phyloP scores from a whole-genome alignment of 495 filamentous ascomycete genomes.

The Tuber brumale region DNA sequence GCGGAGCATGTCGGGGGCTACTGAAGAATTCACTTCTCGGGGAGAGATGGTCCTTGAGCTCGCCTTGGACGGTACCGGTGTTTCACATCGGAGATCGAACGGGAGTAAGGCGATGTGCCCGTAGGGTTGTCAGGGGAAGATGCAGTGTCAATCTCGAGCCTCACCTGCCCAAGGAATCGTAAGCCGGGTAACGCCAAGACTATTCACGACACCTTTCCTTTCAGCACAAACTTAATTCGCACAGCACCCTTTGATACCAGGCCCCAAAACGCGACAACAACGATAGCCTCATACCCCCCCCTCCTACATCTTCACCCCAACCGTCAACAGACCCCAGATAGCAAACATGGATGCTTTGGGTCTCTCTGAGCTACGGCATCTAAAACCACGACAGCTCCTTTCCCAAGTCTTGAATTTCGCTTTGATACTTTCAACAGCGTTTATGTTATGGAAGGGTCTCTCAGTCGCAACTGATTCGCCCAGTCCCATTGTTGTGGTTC shows the following conservation, averaged over 20 bases:
- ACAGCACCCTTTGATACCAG: background rate
- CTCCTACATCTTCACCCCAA: background rate
- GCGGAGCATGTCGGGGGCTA: background rate
- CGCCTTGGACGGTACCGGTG: background rate
- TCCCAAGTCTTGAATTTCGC: slow-evolving; percentile 93
- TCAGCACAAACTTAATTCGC: background rate
- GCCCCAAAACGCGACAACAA: background rate
- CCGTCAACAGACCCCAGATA: background rate
- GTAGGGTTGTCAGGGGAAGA: background rate
- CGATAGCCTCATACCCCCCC: background rate
- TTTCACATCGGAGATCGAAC: background rate
- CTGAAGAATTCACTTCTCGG: background rate
- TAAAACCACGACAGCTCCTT: slow-evolving; percentile 73
- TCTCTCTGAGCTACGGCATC: slow-evolving; percentile 33
- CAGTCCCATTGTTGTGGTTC: slow-evolving; percentile 89
- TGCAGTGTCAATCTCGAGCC: background rate
- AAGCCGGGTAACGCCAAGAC: slow-evolving; percentile 1
- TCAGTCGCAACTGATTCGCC: slow-evolving; percentile 79
- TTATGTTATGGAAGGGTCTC: slow-evolving; percentile 98
- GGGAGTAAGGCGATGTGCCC: background rate
- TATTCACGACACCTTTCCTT: background rate
- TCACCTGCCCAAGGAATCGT: background rate
- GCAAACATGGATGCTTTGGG: slow-evolving; percentile 25
- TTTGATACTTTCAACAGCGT: slow-evolving; percentile 86
- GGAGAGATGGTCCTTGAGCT: background rate